Percentiles rank a stretch among this genome's conserved stretches.
These are phyloP conservation scores for Cercospora sesami DNA, from an alignment of 2,329 filamentous ascomycete species.

Conservation along the genomic window DNA sequence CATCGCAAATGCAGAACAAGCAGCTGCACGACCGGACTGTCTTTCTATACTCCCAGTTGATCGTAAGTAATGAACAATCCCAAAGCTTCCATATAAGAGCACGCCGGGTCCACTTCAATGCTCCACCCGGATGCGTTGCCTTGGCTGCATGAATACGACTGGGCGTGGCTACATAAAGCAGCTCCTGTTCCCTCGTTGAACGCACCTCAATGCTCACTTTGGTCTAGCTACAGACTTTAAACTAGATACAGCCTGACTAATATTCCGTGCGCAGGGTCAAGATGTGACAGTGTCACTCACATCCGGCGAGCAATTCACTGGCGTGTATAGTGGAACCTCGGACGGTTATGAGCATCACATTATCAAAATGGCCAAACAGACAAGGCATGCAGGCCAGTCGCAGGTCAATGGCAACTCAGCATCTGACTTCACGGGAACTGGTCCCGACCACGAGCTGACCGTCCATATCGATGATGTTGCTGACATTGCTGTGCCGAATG, in stretches of 20 bases:
- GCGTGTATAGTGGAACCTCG: slow-evolving; percentile 59
- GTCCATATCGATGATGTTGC: slow-evolving; percentile 63
- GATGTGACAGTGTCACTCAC: slow-evolving; percentile 58
- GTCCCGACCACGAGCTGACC: slow-evolving; percentile 55
- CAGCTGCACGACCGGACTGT: slow-evolving; percentile 57
- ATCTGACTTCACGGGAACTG: slow-evolving; percentile 45
- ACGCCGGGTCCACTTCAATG: not conserved
- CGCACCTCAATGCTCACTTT: not conserved
- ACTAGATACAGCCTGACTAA: not conserved
- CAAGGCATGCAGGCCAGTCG: slow-evolving; percentile 42
- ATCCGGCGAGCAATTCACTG: slow-evolving; percentile 61
- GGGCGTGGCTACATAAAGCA: not conserved
- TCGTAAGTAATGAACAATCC: slow-evolving; percentile 54
- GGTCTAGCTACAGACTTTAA: not conserved
- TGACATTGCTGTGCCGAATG: slow-evolving; percentile 56
- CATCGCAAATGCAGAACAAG: slow-evolving; percentile 45
- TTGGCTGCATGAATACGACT: not conserved
- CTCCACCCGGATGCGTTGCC: not conserved
- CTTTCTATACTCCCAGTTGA: slow-evolving; percentile 59
- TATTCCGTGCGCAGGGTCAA: slow-evolving; percentile 50
- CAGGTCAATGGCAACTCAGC: slow-evolving; percentile 51
- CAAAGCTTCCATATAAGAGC: slow-evolving; percentile 21
- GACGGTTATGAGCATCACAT: slow-evolving; percentile 55
- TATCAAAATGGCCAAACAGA: slow-evolving; percentile 66
- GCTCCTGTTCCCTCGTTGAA: not conserved